Evolutionary conservation across 2,329 filamentous ascomycete genomes (phyloP), one percentile per base, ranked within the genome.

Genomic region (Aspergillus alliaceus): DNA sequence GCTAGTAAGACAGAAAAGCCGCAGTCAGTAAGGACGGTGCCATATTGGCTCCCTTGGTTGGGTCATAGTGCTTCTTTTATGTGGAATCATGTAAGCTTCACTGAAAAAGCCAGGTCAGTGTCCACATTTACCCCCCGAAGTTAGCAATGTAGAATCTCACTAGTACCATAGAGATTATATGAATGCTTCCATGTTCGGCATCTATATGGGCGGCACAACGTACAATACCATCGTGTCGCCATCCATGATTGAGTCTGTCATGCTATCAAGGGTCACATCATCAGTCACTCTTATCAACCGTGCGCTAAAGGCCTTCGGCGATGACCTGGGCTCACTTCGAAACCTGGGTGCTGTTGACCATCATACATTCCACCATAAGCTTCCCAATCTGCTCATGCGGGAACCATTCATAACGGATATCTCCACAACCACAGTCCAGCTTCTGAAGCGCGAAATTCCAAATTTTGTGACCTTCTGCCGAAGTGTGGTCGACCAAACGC

Each of bases 31-130:
- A 80, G 80, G 67, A 69, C 77, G 55, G 62, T 81, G 22, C 83
- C 84, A 27, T 87, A 87, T 69, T 88, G 83, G 82, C 68, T 87
- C 7, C 85, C 85, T 1, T 75, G 81, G 51, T 34, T 87, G 8
- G 82, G 84, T 37, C 83, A 88, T 73, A 75, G 79, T 6, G 63
- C 81, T 39, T 72, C 70, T 20, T 81, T 85, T 62, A 69, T 77
- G 20, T 75, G 79, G 64, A 68, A 79, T 39, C 76, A 78, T 49
- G 71, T 79, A 39, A 64, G 65, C 11, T 80, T 82, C 61, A 66
- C 83, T 58, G 70, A 71, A 37, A 72, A 70, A 51, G 68, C 80
- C 14, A 70, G 75, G 80, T 81, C 51, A 39, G 59, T 59, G 8
- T 50, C 22, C 24, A 14, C 27, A 22, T 3, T 20, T 40, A 4